Percentiles rank a stretch among this genome's conserved stretches.
These are phyloP conservation scores for Gossypium trilobum DNA, from an alignment of 441 rosid genomes.

Conservation along the genomic window DNA sequence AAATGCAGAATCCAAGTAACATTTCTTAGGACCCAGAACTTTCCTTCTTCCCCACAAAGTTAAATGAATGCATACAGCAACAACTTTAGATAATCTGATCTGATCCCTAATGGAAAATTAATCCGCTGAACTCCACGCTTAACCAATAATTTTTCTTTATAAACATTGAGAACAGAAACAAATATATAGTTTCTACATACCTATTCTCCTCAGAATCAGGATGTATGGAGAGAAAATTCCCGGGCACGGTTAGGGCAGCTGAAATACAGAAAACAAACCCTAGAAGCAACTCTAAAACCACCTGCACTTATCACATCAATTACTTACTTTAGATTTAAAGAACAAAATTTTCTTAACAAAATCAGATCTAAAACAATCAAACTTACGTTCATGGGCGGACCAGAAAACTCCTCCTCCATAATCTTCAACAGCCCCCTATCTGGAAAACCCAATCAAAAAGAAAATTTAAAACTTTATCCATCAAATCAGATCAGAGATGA, in stretches of 20 bases:
- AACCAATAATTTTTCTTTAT: not conserved
- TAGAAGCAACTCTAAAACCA: conserved; percentile 63
- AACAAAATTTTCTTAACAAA: not conserved
- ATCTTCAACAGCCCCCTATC: conserved; percentile 88
- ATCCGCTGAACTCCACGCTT: not conserved
- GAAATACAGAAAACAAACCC: conserved; percentile 69
- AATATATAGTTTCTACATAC: conserved; percentile 25
- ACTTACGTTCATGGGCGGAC: conserved; percentile 60
- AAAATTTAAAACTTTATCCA: not conserved
- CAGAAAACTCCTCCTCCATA: conserved; percentile 81
- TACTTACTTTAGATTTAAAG: not conserved
- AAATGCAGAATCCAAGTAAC: not conserved
- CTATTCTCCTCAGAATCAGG: conserved; percentile 92
- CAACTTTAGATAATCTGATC: not conserved
- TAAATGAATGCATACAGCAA: not conserved
- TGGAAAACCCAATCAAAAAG: conserved; percentile 20
- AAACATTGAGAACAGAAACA: not conserved
- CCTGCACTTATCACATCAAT: conserved; percentile 35
- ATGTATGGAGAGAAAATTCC: conserved; percentile 72
- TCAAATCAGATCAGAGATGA: not conserved
- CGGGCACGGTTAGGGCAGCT: conserved; percentile 87
- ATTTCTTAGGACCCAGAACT: not conserved
- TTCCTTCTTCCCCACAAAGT: not conserved
- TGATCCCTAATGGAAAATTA: not conserved
- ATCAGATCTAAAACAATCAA: not conserved